These are phyloP conservation scores for Tephrocybe sp. DNA, from an alignment of 768 basidiomycete genomes.

Conservation along the genomic window DNA sequence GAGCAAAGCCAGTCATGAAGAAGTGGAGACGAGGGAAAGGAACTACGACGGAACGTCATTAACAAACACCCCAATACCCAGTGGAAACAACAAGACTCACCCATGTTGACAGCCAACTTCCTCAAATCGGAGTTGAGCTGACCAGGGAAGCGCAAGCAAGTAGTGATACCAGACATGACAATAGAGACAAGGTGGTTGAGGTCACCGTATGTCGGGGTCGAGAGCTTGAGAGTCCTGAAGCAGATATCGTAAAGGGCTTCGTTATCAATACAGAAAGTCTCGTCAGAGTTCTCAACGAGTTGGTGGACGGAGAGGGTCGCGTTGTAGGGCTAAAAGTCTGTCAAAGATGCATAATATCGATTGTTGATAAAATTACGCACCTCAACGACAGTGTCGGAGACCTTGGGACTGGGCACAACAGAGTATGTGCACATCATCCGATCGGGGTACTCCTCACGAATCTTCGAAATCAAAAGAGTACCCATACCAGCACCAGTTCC, in stretches of 20 bases:
- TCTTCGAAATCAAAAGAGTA: constrained; percentile 97
- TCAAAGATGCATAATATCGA: not conserved
- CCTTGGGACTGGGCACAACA: constrained; percentile 95
- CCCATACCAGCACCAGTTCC: constrained; percentile 99
- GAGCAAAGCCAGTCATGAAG: constrained; percentile 97
- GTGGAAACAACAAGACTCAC: constrained; percentile 37
- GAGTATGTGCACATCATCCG: constrained; percentile 99
- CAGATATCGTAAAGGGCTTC: constrained; percentile 99
- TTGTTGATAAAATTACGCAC: constrained; percentile 30
- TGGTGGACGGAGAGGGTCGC: constrained; percentile 98
- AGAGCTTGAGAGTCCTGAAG: constrained; percentile 95
- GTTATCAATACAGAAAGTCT: constrained; percentile 99
- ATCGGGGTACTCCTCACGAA: constrained; percentile 98
- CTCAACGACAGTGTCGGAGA: constrained; percentile 98
- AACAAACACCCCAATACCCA: not conserved
- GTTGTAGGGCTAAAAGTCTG: constrained; percentile 81
- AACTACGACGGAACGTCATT: constrained; percentile 42
- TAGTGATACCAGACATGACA: constrained; percentile 99
- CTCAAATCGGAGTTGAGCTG: constrained; percentile 98
- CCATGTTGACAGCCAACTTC: constrained; percentile 99
- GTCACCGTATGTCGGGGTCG: constrained; percentile 94
- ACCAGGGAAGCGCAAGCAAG: constrained; percentile 99
- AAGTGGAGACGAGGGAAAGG: constrained; percentile 99
- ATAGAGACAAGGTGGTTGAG: constrained; percentile 97
- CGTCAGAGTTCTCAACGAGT: constrained; percentile 98